Percentiles rank a stretch among this genome's conserved stretches.
Evolutionary conservation across 2,329 filamentous ascomycete genomes (phyloP).

Genomic region (Simplicillium aogashimaense): DNA sequence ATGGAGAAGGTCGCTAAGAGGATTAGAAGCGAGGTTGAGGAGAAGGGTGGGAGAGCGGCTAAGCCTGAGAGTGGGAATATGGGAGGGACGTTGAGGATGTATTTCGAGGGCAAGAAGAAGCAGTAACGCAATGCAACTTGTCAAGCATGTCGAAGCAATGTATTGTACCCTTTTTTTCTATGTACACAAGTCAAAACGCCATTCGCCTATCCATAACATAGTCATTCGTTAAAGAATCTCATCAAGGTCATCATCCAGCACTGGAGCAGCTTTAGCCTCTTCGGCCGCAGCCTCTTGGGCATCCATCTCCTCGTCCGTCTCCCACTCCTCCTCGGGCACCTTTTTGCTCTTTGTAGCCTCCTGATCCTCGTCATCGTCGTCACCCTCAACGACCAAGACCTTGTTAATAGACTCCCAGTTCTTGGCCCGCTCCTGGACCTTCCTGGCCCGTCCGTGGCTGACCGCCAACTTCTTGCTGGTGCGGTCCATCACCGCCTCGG

Average conservation of each 20-base stretch:
- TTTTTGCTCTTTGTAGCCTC: constrained; percentile 10
- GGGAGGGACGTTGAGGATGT: constrained; percentile 31
- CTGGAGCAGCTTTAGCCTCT: constrained; percentile 1
- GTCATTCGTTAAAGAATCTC: constrained; percentile 19
- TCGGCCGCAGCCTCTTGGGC: constrained; percentile 10
- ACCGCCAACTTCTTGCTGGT: constrained; percentile 45
- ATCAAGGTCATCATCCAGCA: constrained; percentile 19
- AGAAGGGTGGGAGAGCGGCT: constrained; percentile 29
- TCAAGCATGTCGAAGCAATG: background rate
- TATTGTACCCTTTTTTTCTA: no score
- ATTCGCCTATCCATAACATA: background rate
- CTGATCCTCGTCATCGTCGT: constrained; percentile 10
- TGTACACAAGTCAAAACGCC: background rate
- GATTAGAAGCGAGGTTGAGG: constrained; percentile 23
- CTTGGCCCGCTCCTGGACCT: constrained; percentile 38
- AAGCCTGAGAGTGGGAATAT: constrained; percentile 34
- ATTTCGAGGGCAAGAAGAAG: constrained; percentile 24
- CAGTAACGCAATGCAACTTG: background rate
- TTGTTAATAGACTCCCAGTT: constrained; percentile 51
- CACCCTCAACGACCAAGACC: constrained; percentile 15
- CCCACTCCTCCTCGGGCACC: constrained; percentile 12
- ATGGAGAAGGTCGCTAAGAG: constrained; percentile 43
- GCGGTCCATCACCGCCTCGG: constrained; percentile 49
- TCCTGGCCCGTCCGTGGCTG: constrained; percentile 39
- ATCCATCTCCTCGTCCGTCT: constrained; percentile 26